Percentiles rank a stretch among this genome's conserved stretches.
phyloP scores from a whole-genome alignment of 139 green algal species.

The Volvox reticuliferus region DNA sequence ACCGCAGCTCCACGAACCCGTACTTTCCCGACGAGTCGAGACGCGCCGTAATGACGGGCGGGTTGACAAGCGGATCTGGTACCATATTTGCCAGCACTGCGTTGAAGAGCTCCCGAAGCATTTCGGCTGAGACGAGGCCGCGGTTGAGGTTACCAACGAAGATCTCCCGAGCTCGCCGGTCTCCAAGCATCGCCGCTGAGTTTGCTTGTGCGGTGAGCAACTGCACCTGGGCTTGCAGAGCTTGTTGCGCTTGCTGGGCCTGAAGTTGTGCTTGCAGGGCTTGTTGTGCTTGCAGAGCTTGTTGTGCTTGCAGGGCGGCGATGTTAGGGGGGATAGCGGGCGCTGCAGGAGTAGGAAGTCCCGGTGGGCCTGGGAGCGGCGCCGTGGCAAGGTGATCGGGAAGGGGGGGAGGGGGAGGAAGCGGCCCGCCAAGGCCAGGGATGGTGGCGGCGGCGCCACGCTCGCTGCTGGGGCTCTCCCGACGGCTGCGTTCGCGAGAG shows the following conservation, averaged over 20 bases:
- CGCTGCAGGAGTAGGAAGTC: not conserved
- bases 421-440: conserved; percentile 28
- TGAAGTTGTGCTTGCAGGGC: conserved; percentile 31
- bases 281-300: conserved; percentile 40
- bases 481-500: conserved; percentile 8
- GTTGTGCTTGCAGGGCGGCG: conserved; percentile 29
- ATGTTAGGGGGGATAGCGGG: conserved; percentile 8
- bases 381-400: conserved; percentile 3
- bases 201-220: conserved; percentile 44
- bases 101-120: conserved; percentile 91
- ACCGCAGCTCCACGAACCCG: conserved; percentile 87
- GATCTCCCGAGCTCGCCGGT: conserved; percentile 75
- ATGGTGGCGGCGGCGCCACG: conserved; percentile 13
- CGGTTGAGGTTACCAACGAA: conserved; percentile 92
- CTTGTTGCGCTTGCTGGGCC: conserved; percentile 46
- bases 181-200: conserved; percentile 36
- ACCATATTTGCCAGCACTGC: conserved; percentile 72
- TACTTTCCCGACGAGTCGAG: conserved; percentile 70
- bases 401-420: conserved; percentile 15
- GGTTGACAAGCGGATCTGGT: conserved; percentile 75
- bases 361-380: conserved; percentile 6
- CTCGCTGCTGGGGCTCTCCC: conserved; percentile 28
- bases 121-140: conserved; percentile 73
- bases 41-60: conserved; percentile 76
- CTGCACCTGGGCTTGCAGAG: conserved; percentile 37